Base-by-base conservation (phyloP, 805 yeast species). In the Ogataea glucozyma region DNA sequence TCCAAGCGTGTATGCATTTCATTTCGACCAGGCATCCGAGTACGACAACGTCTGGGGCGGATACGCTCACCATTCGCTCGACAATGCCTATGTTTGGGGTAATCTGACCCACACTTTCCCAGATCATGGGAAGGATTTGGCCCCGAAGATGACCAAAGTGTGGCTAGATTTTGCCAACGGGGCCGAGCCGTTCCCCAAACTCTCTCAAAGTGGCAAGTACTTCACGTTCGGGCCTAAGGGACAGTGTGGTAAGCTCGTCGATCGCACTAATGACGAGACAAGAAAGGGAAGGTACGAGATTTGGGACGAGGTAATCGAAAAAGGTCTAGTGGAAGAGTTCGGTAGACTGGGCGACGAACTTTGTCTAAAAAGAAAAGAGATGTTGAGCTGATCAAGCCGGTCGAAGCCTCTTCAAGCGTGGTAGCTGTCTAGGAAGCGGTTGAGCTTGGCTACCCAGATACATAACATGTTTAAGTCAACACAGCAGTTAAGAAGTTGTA, bases 21-120 rank as follows among this genome's bases (percentile, higher is more conserved):
- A 49, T 29, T 49, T 49, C 30, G 48, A 46, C 37, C 48, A 49
- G 37, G 31, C 32, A 14, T 46, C 51, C 11, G 31, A 40, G 17
- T 46, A 30, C 31, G 45, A 46, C 10, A 40, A 42, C 32, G 43
- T n/a, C 3, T 40, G 43, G 27, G 30, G 41, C 7, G 44, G 44
- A 4, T 41, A 39, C 27, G 51, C 53, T 2, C 51, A 49, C 36
- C 53, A 49, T 29, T 47, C 53, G 21, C 33, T 49, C 20, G 53
- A 49, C 31, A 44, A 44, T 35, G 46, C 46, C 11, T 49, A 49
- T 24, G 33, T 47, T 8, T 49, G 52, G 51, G 46, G 49, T 12
- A 32, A 36, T 9, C 31, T 46, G 18, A 40, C 31, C 13, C 29
- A 42, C 21, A 26, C 44, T 18, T 31, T 48, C 19, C 40, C 38